Conservation (phyloP, 1,284 basidiomycete genomes). For the Papiliotrema nemorosa region DNA sequence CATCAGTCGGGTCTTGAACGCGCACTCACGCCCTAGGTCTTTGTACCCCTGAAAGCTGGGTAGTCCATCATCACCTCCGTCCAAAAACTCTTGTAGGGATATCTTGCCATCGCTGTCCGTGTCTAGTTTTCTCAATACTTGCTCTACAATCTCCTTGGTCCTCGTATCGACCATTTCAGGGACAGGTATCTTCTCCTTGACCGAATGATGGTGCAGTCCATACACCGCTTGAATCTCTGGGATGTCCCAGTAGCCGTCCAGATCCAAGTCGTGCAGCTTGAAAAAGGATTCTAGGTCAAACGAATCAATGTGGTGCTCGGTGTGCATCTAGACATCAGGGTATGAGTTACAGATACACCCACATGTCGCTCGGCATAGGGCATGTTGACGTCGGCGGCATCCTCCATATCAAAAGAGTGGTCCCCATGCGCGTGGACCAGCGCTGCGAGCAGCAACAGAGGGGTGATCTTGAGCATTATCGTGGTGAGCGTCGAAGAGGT, state of each 20-base stretch:
- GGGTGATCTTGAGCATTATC: not conserved
- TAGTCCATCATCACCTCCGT: constrained; percentile 3
- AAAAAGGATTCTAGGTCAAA: constrained; percentile 49
- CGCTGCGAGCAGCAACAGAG: constrained; percentile 8
- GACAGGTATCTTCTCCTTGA: constrained; percentile 78
- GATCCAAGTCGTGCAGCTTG: constrained; percentile 80
- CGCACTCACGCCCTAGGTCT: constrained; percentile 72
- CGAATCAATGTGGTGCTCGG: constrained; percentile 49
- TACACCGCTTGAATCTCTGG: constrained; percentile 87
- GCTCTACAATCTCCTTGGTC: constrained; percentile 73
- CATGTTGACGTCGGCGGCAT: constrained; percentile 29
- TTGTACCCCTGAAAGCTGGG: constrained; percentile 59
- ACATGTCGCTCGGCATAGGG: constrained; percentile 57
- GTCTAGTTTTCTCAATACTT: constrained; percentile 73
- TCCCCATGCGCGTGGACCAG: constrained; percentile 35
- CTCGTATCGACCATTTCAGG: constrained; percentile 77
- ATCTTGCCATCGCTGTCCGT: constrained; percentile 71
- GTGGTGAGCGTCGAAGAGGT: not conserved
- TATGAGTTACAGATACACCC: constrained; percentile 37
- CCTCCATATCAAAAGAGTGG: constrained; percentile 35
- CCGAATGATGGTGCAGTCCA: constrained; percentile 92
- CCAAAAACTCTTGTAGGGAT: constrained; percentile 60
- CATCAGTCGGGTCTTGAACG: constrained; percentile 2
- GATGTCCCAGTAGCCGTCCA: constrained; percentile 68
- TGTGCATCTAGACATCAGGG: constrained; percentile 37